Percentiles rank a stretch among this genome's conserved stretches.
phyloP scores from a whole-genome alignment of 2,329 filamentous ascomycete species.

The Hypoxylon rubiginosum region DNA sequence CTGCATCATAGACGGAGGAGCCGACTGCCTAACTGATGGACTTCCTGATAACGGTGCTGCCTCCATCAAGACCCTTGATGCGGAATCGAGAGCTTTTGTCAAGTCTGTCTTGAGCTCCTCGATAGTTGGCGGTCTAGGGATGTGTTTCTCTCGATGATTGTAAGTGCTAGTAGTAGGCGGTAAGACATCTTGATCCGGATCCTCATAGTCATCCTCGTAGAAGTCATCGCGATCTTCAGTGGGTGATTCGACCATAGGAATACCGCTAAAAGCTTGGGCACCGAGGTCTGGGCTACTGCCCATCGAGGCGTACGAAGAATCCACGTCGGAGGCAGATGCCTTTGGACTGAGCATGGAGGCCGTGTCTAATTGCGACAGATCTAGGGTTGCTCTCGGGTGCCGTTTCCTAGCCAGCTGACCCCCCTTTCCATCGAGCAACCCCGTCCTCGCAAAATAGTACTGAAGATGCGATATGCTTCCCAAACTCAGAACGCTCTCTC shows the following conservation, averaged over 20 bases:
- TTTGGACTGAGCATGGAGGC: conserved; percentile 57
- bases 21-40: conserved; percentile 18
- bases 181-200: conserved; percentile 82
- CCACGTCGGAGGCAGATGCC: conserved; percentile 63
- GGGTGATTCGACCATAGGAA: conserved; percentile 62
- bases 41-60: conserved; percentile 57
- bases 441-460: conserved; percentile 97
- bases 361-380: conserved; percentile 67
- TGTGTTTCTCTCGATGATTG: conserved; percentile 83
- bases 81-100: conserved; percentile 57
- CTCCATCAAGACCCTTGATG: conserved; percentile 73
- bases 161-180: conserved; percentile 99
- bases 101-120: conserved; percentile 77
- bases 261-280: conserved; percentile 56
- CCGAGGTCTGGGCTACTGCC: conserved; percentile 69
- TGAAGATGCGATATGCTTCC: conserved; percentile 98
- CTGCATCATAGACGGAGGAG: conserved; percentile 34
- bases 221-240: conserved; percentile 60
- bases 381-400: conserved; percentile 69
- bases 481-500: conserved; percentile 95
- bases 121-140: conserved; percentile 87
- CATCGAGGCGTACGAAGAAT: conserved; percentile 72
- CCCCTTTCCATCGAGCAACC: conserved; percentile 92
- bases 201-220: conserved; percentile 72
- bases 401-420: conserved; percentile 84